These are phyloP conservation scores for Talaromyces sp. DNA, from an alignment of 2,329 filamentous ascomycete genomes.

Conservation along the genomic window DNA sequence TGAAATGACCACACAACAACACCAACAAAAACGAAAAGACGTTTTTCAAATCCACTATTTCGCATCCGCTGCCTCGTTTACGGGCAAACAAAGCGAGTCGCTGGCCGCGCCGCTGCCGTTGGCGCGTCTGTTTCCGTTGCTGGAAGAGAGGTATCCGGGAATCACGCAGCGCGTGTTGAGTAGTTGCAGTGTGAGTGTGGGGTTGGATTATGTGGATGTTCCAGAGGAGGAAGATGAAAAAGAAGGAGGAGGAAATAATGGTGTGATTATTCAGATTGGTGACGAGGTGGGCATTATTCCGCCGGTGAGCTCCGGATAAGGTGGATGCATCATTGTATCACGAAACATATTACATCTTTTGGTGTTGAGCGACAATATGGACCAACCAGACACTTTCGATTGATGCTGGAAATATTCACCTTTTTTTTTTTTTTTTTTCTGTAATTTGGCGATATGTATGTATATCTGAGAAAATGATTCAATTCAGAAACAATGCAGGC, in stretches of 20 bases:
- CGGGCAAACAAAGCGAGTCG: conserved; percentile 32
- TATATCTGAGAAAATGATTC: background rate
- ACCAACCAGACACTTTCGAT: background rate
- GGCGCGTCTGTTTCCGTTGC: conserved; percentile 27
- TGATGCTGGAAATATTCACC: background rate
- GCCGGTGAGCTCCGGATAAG: conserved; percentile 44
- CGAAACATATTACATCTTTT: background rate
- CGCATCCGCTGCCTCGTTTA: conserved; percentile 37
- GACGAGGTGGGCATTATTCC: conserved; percentile 43
- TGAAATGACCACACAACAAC: background rate
- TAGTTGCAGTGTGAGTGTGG: conserved; percentile 37
- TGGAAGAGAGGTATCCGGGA: conserved; percentile 37
- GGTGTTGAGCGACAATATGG: background rate
- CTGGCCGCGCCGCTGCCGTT: conserved; percentile 38
- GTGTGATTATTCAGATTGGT: conserved; percentile 29
- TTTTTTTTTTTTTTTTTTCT: background rate
- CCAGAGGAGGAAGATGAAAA: background rate
- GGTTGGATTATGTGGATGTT: conserved; percentile 40
- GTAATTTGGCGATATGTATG: background rate
- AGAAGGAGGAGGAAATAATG: no score
- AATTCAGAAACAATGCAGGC: background rate
- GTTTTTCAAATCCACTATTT: conserved; percentile 45
- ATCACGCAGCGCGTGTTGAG: conserved; percentile 32
- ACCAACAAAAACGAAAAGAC: conserved; percentile 7
- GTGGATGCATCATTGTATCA: background rate